These are phyloP conservation scores for Bruguiera hainesii DNA, from an alignment of 441 rosid genomes.

Conservation along the genomic window DNA sequence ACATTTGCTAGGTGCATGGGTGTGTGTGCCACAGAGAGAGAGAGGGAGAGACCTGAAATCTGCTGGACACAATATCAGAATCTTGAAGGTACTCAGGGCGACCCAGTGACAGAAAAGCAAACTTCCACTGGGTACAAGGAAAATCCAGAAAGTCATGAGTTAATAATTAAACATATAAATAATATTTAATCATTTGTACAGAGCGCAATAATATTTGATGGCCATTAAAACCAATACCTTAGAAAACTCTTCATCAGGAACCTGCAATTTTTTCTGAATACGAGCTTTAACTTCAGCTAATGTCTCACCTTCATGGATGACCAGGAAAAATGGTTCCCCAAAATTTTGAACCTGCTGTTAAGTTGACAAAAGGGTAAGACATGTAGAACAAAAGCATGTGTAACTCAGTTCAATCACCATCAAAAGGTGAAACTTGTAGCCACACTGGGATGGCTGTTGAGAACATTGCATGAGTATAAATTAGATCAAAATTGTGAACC, in stretches of 20 bases:
- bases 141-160: background rate
- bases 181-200: background rate
- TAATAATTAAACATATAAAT: background rate
- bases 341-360: conserved; percentile 87
- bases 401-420: background rate
- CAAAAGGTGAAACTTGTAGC: conserved; percentile 12
- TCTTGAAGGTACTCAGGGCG: conserved; percentile 91
- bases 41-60: conserved; percentile 64
- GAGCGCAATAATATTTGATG: background rate
- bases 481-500: background rate
- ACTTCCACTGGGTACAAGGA: conserved; percentile 62
- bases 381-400: background rate
- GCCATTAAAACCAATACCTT: conserved; percentile 43
- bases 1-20: background rate
- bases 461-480: background rate
- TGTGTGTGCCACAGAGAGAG: background rate
- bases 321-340: conserved; percentile 97
- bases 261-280: conserved; percentile 82
- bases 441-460: background rate
- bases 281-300: conserved; percentile 72
- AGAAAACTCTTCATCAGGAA: conserved; percentile 86
- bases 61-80: conserved; percentile 58
- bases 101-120: conserved; percentile 86
- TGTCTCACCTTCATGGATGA: conserved; percentile 89
- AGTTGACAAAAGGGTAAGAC: background rate